Evolutionary conservation across 2,329 filamentous ascomycete genomes (phyloP).

Genomic region (Magnaporthiopsis rhizophila): DNA sequence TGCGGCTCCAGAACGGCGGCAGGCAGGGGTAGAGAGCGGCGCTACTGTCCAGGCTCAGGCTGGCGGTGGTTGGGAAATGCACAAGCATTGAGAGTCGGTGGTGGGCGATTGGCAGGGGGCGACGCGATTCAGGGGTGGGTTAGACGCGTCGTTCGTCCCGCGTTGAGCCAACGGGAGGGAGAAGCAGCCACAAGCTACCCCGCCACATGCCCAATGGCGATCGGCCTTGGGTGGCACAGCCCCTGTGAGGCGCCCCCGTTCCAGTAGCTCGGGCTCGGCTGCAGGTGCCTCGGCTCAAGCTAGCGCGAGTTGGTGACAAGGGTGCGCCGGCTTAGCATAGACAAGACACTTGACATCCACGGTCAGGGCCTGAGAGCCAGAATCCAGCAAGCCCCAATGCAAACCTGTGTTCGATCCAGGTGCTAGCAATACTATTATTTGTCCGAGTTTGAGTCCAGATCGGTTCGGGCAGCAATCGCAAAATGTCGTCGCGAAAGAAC

Average conservation of each 20-base stretch:
- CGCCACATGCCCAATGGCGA: not conserved
- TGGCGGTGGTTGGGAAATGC: constrained; percentile 6
- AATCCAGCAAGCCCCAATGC: not conserved
- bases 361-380: not conserved
- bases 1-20: not conserved
- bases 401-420: not conserved
- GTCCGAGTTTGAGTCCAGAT: not conserved
- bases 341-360: not conserved
- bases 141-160: constrained; percentile 14
- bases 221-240: not conserved
- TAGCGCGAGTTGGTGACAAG: not conserved
- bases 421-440: not conserved
- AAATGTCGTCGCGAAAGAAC: constrained; percentile 44
- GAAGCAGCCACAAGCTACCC: not conserved
- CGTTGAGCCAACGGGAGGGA: not conserved
- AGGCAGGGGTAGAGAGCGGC: not conserved
- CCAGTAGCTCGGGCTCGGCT: not conserved
- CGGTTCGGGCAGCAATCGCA: not conserved
- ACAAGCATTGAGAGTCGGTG: no score
- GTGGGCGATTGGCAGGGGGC: not conserved
- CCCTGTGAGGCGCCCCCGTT: not conserved
- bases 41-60: not conserved
- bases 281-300: constrained; percentile 9
- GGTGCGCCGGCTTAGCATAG: not conserved
- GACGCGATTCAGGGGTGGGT: not conserved